Conservation (phyloP, 2,329 filamentous ascomycete genomes). For the Aspergillus sp. region DNA sequence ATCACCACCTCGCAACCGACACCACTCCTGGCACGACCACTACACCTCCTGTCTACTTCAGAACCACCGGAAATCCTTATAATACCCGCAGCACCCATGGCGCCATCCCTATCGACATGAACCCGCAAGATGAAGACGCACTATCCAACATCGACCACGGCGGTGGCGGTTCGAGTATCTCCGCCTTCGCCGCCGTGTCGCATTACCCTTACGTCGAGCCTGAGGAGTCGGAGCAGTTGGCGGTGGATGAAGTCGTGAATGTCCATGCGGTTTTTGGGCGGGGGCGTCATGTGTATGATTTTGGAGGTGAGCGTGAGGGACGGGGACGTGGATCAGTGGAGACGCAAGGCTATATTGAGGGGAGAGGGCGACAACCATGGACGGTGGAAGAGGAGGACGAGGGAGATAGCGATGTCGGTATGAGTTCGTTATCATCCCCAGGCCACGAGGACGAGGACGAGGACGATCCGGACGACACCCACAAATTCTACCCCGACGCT, state of each 20-base stretch:
- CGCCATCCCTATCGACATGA: conserved; percentile 2
- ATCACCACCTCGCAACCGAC: too few species aligned
- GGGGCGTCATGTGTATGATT: not conserved
- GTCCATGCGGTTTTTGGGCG: conserved; percentile 3
- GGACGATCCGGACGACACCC: conserved; percentile 25
- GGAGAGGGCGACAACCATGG: conserved; percentile 2
- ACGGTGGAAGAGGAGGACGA: conserved; percentile 10
- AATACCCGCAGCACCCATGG: not conserved
- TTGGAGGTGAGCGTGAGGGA: not conserved
- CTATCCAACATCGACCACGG: conserved; percentile 7
- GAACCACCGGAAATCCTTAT: not conserved
- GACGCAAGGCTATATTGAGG: not conserved
- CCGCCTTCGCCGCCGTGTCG: conserved; percentile 23
- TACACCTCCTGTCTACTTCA: not conserved
- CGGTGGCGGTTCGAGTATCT: conserved; percentile 10
- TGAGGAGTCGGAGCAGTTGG: conserved; percentile 11
- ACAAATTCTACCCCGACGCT: conserved; percentile 25
- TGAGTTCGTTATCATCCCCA: too few species aligned
- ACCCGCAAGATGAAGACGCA: conserved; percentile 11
- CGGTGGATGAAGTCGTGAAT: conserved; percentile 21
- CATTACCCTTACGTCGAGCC: conserved; percentile 18
- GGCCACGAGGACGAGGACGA: not conserved
- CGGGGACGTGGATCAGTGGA: not conserved
- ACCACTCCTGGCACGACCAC: not conserved
- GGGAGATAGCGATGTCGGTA: too few species aligned